A percentile compares a stretch with the other conserved stretches of the same genome.
Conservation (phyloP, 371 early-diverging fungal species). For the Mortierella sp. region DNA sequence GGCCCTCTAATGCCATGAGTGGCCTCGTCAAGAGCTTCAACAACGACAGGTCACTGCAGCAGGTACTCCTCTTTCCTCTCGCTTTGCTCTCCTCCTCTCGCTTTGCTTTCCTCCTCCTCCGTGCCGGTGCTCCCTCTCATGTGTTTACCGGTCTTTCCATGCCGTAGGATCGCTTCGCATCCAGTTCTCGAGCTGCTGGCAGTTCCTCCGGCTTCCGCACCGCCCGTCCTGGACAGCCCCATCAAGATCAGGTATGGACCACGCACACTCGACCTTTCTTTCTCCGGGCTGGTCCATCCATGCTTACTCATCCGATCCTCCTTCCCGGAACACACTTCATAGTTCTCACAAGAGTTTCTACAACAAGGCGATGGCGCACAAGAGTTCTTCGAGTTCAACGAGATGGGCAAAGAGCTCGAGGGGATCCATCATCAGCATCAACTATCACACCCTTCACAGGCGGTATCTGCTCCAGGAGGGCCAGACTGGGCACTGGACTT, state of each 20-base stretch:
- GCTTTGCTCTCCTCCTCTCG: not conserved
- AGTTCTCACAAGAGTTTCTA: conserved; percentile 58
- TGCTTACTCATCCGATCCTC: conserved; percentile 5
- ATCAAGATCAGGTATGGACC: conserved; percentile 38
- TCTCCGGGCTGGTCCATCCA: too few species aligned
- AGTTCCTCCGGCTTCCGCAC: conserved; percentile 64
- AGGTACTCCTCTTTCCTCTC: conserved; percentile 56
- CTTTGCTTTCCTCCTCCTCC: not conserved
- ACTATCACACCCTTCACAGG: too few species aligned
- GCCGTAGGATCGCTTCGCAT: conserved; percentile 72
- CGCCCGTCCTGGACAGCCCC: conserved; percentile 50
- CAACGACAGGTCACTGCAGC: conserved; percentile 82
- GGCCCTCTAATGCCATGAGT: conserved; percentile 79
- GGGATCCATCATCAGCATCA: conserved; percentile 52
- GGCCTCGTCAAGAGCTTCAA: conserved; percentile 82
- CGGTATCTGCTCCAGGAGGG: conserved; percentile 29
- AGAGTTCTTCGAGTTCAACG: conserved; percentile 64
- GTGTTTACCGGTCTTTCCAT: not conserved
- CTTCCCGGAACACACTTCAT: conserved; percentile 52
- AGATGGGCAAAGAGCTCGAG: conserved; percentile 67
- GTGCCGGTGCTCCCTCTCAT: not conserved
- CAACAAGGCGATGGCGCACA: conserved; percentile 43
- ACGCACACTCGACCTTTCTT: too few species aligned
- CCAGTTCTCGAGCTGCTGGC: conserved; percentile 58
- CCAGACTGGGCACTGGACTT: conserved; percentile 79